Base-by-base conservation (phyloP, 768 basidiomycete species). In the Coprinopsis strossmayeri region DNA sequence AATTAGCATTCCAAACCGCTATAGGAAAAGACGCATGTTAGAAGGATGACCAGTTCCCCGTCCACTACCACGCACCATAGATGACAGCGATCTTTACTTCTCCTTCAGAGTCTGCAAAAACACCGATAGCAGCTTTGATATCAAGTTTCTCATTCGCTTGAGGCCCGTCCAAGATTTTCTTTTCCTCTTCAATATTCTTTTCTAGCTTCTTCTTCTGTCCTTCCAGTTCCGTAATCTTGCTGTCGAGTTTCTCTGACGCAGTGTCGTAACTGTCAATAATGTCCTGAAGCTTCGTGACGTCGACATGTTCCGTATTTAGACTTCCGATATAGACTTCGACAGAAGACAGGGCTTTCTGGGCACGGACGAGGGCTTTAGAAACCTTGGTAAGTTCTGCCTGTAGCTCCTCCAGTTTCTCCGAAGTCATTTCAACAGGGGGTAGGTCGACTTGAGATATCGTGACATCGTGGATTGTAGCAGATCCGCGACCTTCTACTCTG, bases 381-480 rank as follows among this genome's bases (percentile, higher is more conserved):
- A 47, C 52, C 10, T 51, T 54, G 13, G 61, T 57, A 42, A 64
- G 57, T 44, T 60, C 62, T 1, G 34, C 24, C n/a, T 54, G 11
- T 1, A 74, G 63, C 0, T 42, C 62, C 1, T 50, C 39, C 7
- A 71, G 58, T 2, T 49, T 52, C 0, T 62, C 54, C 0, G 70
- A 69, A 1, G 65, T 58, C 5, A 48, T 59, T 1, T 55, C 55
- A 4, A 39, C 10, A 5, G 57, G 45, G 3, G 58, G 52, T 12
- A 44, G 52, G 11, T 60, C 46, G 20, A 56, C 49, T 1, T 23
- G 39, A 1, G 66, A 67, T 32, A 70, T 53, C n/a, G 66, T 63
- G 1, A 75, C 72, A 50, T 74, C 72, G 38, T 75, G 71, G 34
- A 76, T 75, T 0, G 69, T 73, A 4, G 71, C 73, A 39, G 59